Percentiles rank a stretch among this genome's conserved stretches.
phyloP scores from a whole-genome alignment of 2,329 filamentous ascomycete genomes.

The Xylariaceae sp. region DNA sequence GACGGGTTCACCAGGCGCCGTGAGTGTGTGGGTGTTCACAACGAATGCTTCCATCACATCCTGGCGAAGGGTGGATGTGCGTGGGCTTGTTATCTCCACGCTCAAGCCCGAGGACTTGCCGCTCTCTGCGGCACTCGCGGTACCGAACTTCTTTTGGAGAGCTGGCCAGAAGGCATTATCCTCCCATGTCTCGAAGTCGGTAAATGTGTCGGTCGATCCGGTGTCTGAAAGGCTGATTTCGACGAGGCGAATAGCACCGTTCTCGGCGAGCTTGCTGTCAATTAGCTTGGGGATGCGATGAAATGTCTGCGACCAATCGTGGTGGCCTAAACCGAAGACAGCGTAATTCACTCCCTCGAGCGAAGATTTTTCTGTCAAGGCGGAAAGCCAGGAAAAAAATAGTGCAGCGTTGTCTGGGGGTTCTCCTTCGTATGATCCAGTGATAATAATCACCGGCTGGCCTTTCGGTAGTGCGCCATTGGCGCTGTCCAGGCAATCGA shows the following conservation, averaged over 20 bases:
- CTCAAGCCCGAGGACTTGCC: constrained; percentile 33
- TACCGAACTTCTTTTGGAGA: constrained; percentile 36
- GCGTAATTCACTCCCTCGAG: constrained; percentile 58
- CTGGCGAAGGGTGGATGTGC: constrained; percentile 56
- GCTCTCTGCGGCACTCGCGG: constrained; percentile 20
- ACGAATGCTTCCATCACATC: constrained; percentile 61
- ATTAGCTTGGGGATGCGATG: constrained; percentile 53
- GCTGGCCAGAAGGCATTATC: constrained; percentile 51
- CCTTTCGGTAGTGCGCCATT: constrained; percentile 56
- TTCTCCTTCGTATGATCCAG: constrained; percentile 69
- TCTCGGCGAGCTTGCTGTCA: constrained; percentile 42
- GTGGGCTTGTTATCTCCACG: constrained; percentile 50
- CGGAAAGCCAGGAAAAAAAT: constrained; percentile 64
- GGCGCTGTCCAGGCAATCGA: constrained; percentile 58
- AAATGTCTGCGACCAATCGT: constrained; percentile 49
- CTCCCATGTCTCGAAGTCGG: constrained; percentile 56
- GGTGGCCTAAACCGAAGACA: constrained; percentile 63
- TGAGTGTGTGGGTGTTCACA: constrained; percentile 49
- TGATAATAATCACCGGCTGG: constrained; percentile 62
- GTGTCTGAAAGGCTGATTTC: constrained; percentile 48
- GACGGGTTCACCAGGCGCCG: constrained; percentile 44
- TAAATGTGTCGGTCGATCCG: constrained; percentile 52
- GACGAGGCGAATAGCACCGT: constrained; percentile 46
- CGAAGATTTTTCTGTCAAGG: constrained; percentile 43
- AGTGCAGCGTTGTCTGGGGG: constrained; percentile 67